Evolutionary conservation across 2,329 filamentous ascomycete species (phyloP).

Genomic region (Cladosporium sp.): DNA sequence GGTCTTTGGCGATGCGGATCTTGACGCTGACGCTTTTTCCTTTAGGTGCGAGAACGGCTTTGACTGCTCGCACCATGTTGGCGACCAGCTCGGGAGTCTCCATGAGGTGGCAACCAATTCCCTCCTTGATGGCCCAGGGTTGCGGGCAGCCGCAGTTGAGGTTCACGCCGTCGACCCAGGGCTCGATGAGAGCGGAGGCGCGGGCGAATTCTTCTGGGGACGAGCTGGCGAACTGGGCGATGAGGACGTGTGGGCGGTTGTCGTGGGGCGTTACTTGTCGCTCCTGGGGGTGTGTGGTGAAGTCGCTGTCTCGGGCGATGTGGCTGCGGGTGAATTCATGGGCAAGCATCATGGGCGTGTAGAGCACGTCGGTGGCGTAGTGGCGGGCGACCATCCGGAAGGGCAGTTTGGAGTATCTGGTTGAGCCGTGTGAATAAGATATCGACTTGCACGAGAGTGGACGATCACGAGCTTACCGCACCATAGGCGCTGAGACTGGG

Average conservation of each 20-base stretch:
- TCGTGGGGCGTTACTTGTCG: slow-evolving; percentile 39
- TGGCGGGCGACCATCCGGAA: slow-evolving; percentile 67
- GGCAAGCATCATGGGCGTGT: slow-evolving; percentile 65
- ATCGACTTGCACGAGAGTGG: background rate
- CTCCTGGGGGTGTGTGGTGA: slow-evolving; percentile 54
- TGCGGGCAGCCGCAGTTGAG: slow-evolving; percentile 74
- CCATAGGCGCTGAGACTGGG: slow-evolving; percentile 64
- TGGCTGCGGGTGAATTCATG: slow-evolving; percentile 37
- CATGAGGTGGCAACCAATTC: slow-evolving; percentile 70
- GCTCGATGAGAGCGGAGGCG: slow-evolving; percentile 62
- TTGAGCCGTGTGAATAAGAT: background rate
- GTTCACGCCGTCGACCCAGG: slow-evolving; percentile 64
- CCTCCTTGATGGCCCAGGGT: slow-evolving; percentile 69
- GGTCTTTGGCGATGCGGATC: slow-evolving; percentile 66
- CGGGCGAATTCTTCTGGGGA: slow-evolving; percentile 61
- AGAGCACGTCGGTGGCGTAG: slow-evolving; percentile 66
- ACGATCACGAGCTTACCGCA: slow-evolving; percentile 49
- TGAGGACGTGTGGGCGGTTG: slow-evolving; percentile 46
- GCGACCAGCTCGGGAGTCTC: slow-evolving; percentile 63
- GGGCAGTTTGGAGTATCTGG: slow-evolving; percentile 55
- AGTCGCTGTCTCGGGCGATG: slow-evolving; percentile 57
- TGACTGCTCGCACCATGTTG: slow-evolving; percentile 62
- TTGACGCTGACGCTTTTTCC: slow-evolving; percentile 65
- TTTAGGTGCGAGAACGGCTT: slow-evolving; percentile 50
- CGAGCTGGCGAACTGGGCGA: slow-evolving; percentile 68